Evolutionary conservation across 1,284 basidiomycete species (phyloP).

Genomic region (Ceratobasidium sp.): DNA sequence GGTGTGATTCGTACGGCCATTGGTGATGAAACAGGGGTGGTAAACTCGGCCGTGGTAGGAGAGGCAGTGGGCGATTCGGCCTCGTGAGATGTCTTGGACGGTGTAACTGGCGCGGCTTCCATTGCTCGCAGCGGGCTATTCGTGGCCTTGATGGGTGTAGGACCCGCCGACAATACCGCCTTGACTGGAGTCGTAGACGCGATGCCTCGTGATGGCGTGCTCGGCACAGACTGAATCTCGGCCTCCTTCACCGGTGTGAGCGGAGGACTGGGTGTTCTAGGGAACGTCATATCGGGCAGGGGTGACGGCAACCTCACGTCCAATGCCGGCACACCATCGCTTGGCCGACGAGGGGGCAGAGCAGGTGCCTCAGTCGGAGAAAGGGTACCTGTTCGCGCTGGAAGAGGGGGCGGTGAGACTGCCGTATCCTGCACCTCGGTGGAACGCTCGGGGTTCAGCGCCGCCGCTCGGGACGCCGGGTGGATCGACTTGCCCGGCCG

Average conservation of each 20-base stretch:
- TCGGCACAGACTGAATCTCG: background rate
- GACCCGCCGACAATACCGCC: background rate
- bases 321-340: constrained; percentile 6
- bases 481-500: constrained; percentile 77
- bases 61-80: background rate
- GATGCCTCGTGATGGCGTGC: constrained; percentile 6
- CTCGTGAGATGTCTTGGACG: background rate
- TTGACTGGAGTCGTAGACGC: constrained; percentile 8
- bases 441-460: constrained; percentile 10
- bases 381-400: constrained; percentile 2
- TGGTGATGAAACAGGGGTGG: constrained; percentile 24
- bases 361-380: constrained; percentile 7
- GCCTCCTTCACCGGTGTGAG: background rate
- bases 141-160: background rate
- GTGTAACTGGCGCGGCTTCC: constrained; percentile 5
- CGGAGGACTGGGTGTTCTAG: constrained; percentile 7
- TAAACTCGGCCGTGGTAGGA: constrained; percentile 26
- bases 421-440: background rate
- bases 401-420: background rate
- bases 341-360: constrained; percentile 8
- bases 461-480: constrained; percentile 55
- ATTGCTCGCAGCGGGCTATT: constrained; percentile 11
- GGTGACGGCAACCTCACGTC: constrained; percentile 34
- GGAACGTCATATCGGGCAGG: constrained; percentile 27
- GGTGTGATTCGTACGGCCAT: constrained; percentile 20